Percentiles rank a stretch among this genome's conserved stretches.
These are phyloP conservation scores for Hirsutella thompsonii DNA, from an alignment of 2,329 filamentous ascomycete species.

Conservation along the genomic window DNA sequence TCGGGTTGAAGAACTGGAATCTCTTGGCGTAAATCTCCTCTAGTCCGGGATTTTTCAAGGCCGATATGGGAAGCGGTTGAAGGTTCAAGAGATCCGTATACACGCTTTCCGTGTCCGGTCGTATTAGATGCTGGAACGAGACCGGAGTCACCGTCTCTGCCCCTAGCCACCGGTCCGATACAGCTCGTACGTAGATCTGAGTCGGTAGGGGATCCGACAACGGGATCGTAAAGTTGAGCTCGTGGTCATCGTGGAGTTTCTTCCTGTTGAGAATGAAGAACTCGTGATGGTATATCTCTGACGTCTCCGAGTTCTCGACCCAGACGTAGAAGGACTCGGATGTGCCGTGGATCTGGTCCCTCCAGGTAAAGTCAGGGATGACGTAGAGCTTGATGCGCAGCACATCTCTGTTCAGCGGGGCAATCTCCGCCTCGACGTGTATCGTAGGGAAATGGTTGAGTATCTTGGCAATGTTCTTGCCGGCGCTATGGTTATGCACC, in stretches of 20 bases:
- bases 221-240: conserved; percentile 95
- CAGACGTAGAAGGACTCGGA: conserved; percentile 98
- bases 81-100: conserved; percentile 90
- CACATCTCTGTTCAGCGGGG: conserved; percentile 87
- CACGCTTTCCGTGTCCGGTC: conserved; percentile 92
- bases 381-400: conserved; percentile 80
- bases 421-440: conserved; percentile 84
- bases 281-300: conserved; percentile 95
- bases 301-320: conserved; percentile 97
- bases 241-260: conserved; percentile 91
- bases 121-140: conserved; percentile 94
- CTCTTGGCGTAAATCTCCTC: conserved; percentile 81
- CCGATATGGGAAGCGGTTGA: conserved; percentile 76
- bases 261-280: conserved; percentile 85
- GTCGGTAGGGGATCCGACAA: conserved; percentile 84
- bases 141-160: conserved; percentile 92
- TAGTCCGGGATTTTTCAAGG: conserved; percentile 72
- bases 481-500: conserved; percentile 84
- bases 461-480: conserved; percentile 66
- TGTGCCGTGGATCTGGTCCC: conserved; percentile 82
- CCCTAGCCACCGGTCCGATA: conserved; percentile 93
- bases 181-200: conserved; percentile 89
- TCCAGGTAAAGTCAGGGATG: conserved; percentile 87
- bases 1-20: conserved; percentile 96
- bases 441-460: conserved; percentile 88